phyloP scores from a whole-genome alignment of 2,329 filamentous ascomycete species.

The Cytospora schulzeri region DNA sequence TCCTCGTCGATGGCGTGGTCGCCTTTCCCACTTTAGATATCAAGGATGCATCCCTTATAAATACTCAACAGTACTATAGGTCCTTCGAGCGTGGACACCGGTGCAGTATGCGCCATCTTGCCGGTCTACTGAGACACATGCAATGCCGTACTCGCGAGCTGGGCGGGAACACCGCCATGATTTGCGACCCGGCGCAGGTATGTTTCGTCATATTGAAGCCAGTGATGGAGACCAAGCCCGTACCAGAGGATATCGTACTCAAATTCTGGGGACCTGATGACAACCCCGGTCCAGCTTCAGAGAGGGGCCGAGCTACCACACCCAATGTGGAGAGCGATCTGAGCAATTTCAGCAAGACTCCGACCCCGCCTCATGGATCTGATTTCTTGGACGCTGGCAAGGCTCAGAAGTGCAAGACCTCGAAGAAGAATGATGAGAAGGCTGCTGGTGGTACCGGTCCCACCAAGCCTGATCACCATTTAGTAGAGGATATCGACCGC shows the following conservation, averaged over 20 bases:
- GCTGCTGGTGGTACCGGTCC: neutral
- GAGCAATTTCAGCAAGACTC: slow-evolving; percentile 13
- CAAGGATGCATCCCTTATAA: neutral
- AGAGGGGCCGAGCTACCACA: neutral
- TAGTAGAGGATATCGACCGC: neutral
- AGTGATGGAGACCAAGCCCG: neutral
- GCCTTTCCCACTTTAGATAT: neutral
- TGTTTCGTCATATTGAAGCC: slow-evolving; percentile 17
- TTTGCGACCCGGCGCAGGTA: slow-evolving; percentile 12
- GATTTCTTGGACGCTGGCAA: neutral
- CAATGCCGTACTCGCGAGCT: slow-evolving; percentile 7
- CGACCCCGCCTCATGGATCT: neutral
- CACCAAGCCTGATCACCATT: neutral
- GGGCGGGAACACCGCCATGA: slow-evolving; percentile 9
- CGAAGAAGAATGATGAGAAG: neutral
- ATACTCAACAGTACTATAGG: neutral
- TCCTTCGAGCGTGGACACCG: slow-evolving; percentile 14
- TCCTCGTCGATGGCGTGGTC: slow-evolving; percentile 17
- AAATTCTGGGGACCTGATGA: slow-evolving; percentile 16
- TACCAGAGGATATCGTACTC: slow-evolving; percentile 9
- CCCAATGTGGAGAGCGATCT: slow-evolving; percentile 13
- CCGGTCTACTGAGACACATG: slow-evolving; percentile 10
- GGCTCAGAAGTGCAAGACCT: neutral
- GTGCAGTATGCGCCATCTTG: slow-evolving; percentile 7
- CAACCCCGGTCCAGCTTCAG: neutral